Evolutionary conservation across 2,329 filamentous ascomycete species (phyloP).

Genomic region (Fusarium temperatum): DNA sequence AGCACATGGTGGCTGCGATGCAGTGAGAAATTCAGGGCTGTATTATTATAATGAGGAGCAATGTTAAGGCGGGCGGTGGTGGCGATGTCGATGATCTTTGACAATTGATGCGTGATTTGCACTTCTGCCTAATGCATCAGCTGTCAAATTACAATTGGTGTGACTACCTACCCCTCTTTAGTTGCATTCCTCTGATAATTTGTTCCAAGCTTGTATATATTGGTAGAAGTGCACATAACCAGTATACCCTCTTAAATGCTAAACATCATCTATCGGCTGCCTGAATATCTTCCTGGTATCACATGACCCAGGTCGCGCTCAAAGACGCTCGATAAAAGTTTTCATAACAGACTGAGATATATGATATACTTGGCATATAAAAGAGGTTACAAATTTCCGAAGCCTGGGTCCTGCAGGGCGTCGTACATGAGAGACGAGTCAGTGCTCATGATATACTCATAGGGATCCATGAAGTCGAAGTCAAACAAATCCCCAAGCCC

Average conservation of each 20-base stretch:
- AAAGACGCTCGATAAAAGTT: too few species aligned
- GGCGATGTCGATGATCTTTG: neutral
- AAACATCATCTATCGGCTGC: neutral
- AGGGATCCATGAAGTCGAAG: neutral
- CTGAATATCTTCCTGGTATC: rapidly evolving
- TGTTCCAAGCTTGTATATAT: neutral
- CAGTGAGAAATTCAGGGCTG: neutral
- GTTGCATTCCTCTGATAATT: neutral
- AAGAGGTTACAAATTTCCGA: neutral
- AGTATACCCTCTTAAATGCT: rapidly evolving
- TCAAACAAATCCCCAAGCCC: neutral
- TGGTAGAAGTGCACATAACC: neutral
- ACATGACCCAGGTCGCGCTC: too few species aligned
- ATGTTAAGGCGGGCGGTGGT: neutral
- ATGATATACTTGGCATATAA: neutral
- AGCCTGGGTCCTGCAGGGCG: too few species aligned
- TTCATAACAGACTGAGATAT: rapidly evolving
- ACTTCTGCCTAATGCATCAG: neutral
- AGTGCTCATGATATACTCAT: neutral
- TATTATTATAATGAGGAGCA: neutral
- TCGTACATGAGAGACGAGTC: neutral
- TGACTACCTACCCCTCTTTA: neutral
- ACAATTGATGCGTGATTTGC: neutral
- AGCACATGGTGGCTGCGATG: neutral
- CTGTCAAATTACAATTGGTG: neutral